Evolutionary conservation across 1,284 basidiomycete genomes (phyloP).

Genomic region (Ceratobasidium sp.): DNA sequence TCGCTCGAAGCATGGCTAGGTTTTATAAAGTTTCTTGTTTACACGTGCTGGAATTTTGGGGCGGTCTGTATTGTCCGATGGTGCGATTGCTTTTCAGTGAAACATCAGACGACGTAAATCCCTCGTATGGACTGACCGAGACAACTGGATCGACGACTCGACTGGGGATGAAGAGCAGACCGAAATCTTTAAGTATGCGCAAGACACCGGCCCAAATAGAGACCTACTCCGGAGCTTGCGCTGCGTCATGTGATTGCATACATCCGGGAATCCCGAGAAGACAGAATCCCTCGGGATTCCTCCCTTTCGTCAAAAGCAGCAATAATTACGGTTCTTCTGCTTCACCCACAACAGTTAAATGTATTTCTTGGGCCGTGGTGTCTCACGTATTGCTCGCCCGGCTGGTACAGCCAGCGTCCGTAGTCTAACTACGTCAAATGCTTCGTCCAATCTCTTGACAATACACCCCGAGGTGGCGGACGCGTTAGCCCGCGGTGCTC

Average conservation of each 20-base stretch:
- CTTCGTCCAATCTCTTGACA: conserved; percentile 6
- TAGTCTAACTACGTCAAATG: conserved; percentile 6
- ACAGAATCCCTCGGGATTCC: conserved; percentile 19
- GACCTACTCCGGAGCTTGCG: conserved; percentile 12
- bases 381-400: conserved; percentile 20
- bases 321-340: neutral
- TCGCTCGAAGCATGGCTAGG: conserved; percentile 30
- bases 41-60: conserved; percentile 37
- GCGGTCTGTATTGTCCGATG: conserved; percentile 33
- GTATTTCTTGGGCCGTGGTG: conserved; percentile 22
- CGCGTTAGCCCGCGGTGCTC: conserved; percentile 65
- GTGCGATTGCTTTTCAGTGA: conserved; percentile 33
- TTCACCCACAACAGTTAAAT: neutral
- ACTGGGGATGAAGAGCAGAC: neutral
- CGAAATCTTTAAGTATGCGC: conserved; percentile 3
- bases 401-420: neutral
- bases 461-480: conserved; percentile 79
- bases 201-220: neutral
- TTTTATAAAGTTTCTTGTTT: conserved; percentile 29
- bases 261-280: neutral
- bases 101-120: conserved; percentile 22
- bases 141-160: neutral
- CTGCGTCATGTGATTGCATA: conserved; percentile 35
- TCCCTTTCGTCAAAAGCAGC: neutral
- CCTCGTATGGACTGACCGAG: conserved; percentile 19